Conservation (phyloP, 495 filamentous ascomycete genomes). For the Polyplosphaeria fusca region DNA sequence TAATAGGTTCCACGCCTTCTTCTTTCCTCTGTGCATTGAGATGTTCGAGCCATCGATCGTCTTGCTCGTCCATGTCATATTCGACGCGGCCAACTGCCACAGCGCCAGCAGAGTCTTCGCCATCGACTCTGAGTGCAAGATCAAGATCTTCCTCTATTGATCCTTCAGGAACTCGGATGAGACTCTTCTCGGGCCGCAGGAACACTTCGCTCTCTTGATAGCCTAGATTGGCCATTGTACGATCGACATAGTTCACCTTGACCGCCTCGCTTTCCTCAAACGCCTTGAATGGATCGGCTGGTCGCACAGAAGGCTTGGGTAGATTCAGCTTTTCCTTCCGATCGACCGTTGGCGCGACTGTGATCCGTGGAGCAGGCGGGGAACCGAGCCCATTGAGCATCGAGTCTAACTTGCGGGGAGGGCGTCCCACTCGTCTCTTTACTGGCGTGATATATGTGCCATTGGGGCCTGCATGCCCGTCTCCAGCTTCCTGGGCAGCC, state of each 20-base stretch:
- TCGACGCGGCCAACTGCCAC: constrained; percentile 72
- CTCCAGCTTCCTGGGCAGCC: constrained; percentile 7
- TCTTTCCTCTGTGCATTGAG: constrained; percentile 73
- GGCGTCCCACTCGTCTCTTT: constrained; percentile 61
- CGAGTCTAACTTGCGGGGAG: constrained; percentile 57
- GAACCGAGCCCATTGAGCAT: constrained; percentile 60
- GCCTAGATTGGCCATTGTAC: constrained; percentile 87
- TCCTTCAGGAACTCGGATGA: constrained; percentile 75
- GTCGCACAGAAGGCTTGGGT: constrained; percentile 59
- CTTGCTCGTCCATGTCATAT: constrained; percentile 99
- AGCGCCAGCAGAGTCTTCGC: constrained; percentile 50
- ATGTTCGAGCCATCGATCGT: constrained; percentile 89
- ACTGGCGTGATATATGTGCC: constrained; percentile 37
- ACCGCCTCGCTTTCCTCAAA: constrained; percentile 61
- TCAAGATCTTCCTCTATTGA: constrained; percentile 83
- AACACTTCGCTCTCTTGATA: constrained; percentile 93
- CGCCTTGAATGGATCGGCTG: constrained; percentile 57
- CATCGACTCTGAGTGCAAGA: constrained; percentile 57
- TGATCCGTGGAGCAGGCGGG: constrained; percentile 56
- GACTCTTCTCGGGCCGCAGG: constrained; percentile 66
- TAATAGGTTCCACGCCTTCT: constrained; percentile 73
- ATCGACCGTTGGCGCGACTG: constrained; percentile 63
- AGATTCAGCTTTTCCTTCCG: constrained; percentile 64
- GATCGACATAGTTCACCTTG: constrained; percentile 73
- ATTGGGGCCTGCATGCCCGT: constrained; percentile 12